Base-by-base conservation (phyloP, 768 basidiomycete species). In the Tricholoma furcatifolium region DNA sequence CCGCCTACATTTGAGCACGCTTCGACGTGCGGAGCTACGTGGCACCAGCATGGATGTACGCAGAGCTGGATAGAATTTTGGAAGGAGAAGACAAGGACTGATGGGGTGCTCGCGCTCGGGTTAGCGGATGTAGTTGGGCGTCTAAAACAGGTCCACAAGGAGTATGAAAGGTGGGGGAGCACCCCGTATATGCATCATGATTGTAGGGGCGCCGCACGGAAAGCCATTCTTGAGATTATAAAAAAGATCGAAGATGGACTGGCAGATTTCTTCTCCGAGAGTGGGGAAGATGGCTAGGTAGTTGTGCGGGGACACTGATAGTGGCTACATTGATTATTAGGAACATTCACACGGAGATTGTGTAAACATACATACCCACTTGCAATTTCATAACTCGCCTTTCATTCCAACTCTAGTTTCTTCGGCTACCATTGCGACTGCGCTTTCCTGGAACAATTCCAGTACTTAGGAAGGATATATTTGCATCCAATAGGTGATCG, bases 181-280 rank as follows among this genome's bases (percentile, higher is more conserved):
- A 83, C 82, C 53, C 82, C 84, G n/a, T 87, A 87, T 62, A 88
- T 89, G 88, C 85, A 88, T 60, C 83, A 81, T 51, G 88, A 88
- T 51, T 90, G 88, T 70, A 75, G 84, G 62, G 67, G 72, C 60
- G 66, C 71, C 18, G 88, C 86, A 20, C 78, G 78, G 64, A 76
- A 76, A 59, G 74, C 75, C 42, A 80, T 89, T 42, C 65, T 67
- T 20, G 84, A 83, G 40, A 68, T 76, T 49, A 73, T 86, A 36
- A 84, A 75, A 64, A 69, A 70, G 11, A 74, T 86, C 11, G 83
- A 82, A 57, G 81, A 85, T 20, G 75, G 72, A 2, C 63, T 89
- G 38, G 77, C 85, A 0, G 84, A 87, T 55, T 86, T 79, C 63
- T 89, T 89, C 61, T 71, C 70, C 5, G 75, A 75, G 52, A 63